A percentile compares a stretch with the other conserved stretches of the same genome.
phyloP scores from a whole-genome alignment of 495 filamentous ascomycete genomes.

The Penicillium canescens region DNA sequence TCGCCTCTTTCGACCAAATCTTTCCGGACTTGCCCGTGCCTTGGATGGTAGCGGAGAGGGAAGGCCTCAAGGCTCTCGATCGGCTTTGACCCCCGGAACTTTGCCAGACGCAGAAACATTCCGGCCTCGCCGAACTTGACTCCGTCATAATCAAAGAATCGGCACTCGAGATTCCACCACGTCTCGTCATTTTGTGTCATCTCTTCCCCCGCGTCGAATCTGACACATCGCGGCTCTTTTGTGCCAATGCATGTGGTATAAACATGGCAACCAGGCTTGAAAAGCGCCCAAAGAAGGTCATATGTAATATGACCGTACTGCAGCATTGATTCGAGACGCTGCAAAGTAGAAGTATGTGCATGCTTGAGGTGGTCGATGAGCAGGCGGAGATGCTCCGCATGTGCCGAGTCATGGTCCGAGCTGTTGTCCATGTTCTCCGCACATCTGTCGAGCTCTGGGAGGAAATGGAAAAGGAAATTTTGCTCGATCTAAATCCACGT shows the following conservation, averaged over 20 bases:
- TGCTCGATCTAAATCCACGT: conserved; percentile 30
- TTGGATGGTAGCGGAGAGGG: conserved; percentile 26
- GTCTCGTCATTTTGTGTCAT: conserved; percentile 21
- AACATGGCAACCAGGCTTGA: conserved; percentile 23
- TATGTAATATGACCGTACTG: conserved; percentile 36
- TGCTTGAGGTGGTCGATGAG: conserved; percentile 40
- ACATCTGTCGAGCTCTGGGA: conserved; percentile 28
- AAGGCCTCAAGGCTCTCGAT: conserved; percentile 30
- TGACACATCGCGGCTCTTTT: conserved; percentile 51
- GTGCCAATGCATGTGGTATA: conserved; percentile 41
- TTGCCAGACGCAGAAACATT: conserved; percentile 22
- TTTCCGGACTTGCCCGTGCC: conserved; percentile 15
- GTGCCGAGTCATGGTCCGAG: conserved; percentile 6
- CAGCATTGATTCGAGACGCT: conserved; percentile 39
- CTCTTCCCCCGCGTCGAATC: conserved; percentile 64
- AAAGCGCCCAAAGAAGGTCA: conserved; percentile 30
- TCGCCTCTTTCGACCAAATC: conserved; percentile 23
- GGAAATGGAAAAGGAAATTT: conserved; percentile 34
- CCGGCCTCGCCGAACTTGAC: conserved; percentile 23
- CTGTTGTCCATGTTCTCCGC: conserved; percentile 8
- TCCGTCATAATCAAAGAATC: conserved; percentile 34
- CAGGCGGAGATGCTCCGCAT: conserved; percentile 36
- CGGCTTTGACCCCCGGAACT: conserved; percentile 29
- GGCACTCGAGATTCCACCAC: conserved; percentile 35
- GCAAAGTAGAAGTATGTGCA: conserved; percentile 30